Evolutionary conservation across 2,329 filamentous ascomycete species (phyloP).

Genomic region (Dactylellina cionopaga): DNA sequence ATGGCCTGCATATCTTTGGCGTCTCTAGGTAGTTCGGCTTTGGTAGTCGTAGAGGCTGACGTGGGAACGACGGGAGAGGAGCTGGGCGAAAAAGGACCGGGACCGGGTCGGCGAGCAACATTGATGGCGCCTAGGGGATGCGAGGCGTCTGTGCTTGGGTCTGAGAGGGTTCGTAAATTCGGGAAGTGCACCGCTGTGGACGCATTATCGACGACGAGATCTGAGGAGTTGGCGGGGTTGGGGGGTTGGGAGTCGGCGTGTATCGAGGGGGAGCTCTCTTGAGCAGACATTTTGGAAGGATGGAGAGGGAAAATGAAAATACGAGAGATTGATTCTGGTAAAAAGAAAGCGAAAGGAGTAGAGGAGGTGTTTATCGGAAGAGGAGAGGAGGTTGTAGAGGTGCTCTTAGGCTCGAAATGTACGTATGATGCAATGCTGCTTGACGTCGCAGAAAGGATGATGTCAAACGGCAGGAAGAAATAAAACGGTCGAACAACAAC

Average conservation of each 20-base stretch:
- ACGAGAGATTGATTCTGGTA: background rate
- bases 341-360: background rate
- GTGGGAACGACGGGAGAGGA: conserved; percentile 65
- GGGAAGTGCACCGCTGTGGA: conserved; percentile 17
- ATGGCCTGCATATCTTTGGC: conserved; percentile 73
- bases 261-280: conserved; percentile 27
- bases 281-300: conserved; percentile 26
- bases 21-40: conserved; percentile 41
- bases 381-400: background rate
- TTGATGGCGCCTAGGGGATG: conserved; percentile 53
- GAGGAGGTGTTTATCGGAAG: background rate
- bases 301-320: background rate
- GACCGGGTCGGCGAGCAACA: conserved; percentile 68
- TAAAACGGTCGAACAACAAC: conserved; percentile 15
- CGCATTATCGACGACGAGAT: background rate
- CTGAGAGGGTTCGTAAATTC: conserved; percentile 34
- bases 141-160: conserved; percentile 23
- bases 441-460: conserved; percentile 28
- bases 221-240: conserved; percentile 9
- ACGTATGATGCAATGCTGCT: conserved; percentile 47
- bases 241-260: conserved; percentile 14
- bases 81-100: conserved; percentile 62
- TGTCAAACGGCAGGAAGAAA: conserved; percentile 44
- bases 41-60: conserved; percentile 23
- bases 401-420: background rate